Conservation (phyloP, 257 asterid genomes). For the Solanum bulbocastanum region DNA sequence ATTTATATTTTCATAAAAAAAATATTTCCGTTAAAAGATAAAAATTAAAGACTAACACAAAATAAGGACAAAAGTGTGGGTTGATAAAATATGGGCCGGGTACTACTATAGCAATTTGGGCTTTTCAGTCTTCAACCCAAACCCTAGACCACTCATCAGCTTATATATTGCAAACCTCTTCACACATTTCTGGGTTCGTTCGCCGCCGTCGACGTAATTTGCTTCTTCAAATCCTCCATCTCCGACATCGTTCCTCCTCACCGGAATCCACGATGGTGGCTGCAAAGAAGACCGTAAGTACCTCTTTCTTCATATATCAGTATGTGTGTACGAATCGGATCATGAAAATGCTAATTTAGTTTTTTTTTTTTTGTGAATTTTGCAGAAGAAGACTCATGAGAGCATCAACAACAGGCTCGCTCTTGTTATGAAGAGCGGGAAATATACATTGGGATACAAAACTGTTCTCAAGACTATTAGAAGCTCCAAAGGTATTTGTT, state of each 20-base stretch:
- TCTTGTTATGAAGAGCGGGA: slow-evolving; percentile 74
- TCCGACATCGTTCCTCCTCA: not conserved
- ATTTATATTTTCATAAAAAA: no score
- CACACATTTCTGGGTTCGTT: not conserved
- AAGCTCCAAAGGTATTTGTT: slow-evolving; percentile 37
- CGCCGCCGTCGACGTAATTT: not conserved
- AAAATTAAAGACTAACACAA: not conserved
- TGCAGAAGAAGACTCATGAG: slow-evolving; percentile 79
- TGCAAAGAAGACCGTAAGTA: slow-evolving; percentile 27
- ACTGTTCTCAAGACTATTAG: slow-evolving; percentile 44
- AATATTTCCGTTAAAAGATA: not conserved
- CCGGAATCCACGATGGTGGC: slow-evolving; percentile 26
- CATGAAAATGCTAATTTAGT: not conserved
- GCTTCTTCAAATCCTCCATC: not conserved
- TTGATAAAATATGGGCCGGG: not conserved
- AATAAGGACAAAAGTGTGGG: not conserved
- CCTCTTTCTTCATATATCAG: not conserved
- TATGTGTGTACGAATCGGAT: not conserved
- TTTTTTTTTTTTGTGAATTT: not conserved
- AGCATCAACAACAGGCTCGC: slow-evolving; percentile 73
- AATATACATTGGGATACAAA: slow-evolving; percentile 49
- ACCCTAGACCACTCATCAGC: not conserved
- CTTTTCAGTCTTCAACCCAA: not conserved
- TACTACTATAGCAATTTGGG: not conserved
- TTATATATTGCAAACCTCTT: not conserved